Percentiles rank a stretch among this genome's conserved stretches.
Evolutionary conservation across 129 eudicot species (phyloP).

Genomic region (Gnaphalium uliginosum): DNA sequence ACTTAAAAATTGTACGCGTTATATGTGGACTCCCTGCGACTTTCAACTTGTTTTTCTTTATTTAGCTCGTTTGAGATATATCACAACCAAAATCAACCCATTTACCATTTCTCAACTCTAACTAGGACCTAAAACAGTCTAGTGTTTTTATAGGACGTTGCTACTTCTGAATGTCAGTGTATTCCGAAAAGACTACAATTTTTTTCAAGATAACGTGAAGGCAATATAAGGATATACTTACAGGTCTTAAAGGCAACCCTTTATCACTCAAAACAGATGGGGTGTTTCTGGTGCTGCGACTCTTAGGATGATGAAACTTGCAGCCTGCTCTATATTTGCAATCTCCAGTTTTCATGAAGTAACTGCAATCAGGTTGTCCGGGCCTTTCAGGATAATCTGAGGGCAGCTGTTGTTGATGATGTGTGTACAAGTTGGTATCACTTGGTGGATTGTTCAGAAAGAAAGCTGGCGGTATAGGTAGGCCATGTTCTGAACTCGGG

Average conservation of each 20-base stretch:
- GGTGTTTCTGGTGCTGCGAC: slow-evolving; percentile 36
- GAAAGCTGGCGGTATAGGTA: slow-evolving; percentile 81
- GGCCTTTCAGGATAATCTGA: slow-evolving; percentile 89
- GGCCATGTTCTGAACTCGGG: slow-evolving; percentile 52
- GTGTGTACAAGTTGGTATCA: slow-evolving; percentile 47
- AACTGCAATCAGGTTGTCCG: slow-evolving; percentile 89
- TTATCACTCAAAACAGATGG: slow-evolving; percentile 57
- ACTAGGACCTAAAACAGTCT: no score
- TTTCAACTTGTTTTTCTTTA: background rate
- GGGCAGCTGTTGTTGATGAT: slow-evolving; percentile 39
- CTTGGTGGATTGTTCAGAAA: slow-evolving; percentile 52
- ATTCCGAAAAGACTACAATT: background rate
- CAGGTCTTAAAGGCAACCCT: slow-evolving; percentile 93
- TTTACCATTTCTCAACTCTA: background rate
- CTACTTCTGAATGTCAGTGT: background rate
- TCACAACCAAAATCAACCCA: background rate
- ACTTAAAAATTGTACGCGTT: background rate
- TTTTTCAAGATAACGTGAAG: background rate
- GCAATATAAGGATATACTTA: slow-evolving; percentile 48
- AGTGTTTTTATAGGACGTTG: background rate
- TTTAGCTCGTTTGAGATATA: slow-evolving; percentile 2
- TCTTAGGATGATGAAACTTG: slow-evolving; percentile 87
- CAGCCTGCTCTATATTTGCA: slow-evolving; percentile 72
- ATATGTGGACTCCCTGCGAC: background rate
- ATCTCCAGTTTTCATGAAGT: slow-evolving; percentile 78